Evolutionary conservation across 192 early-diverging fungal species (phyloP).

Genomic region (Backusella westeae): DNA sequence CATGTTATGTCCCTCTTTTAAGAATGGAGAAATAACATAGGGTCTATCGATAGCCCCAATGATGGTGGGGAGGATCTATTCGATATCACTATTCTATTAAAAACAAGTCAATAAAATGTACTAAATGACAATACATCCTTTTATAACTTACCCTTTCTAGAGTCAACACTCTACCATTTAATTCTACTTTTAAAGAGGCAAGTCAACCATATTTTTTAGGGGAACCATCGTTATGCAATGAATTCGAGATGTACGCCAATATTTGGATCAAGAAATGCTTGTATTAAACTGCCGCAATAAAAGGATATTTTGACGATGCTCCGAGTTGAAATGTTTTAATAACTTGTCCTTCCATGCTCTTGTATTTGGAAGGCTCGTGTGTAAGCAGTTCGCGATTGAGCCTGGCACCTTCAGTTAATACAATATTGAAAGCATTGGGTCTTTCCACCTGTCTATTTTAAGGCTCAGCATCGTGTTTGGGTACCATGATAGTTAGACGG

Average conservation of each 20-base stretch:
- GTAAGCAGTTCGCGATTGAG: background rate
- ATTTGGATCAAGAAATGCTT: background rate
- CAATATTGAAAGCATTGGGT: too few species aligned
- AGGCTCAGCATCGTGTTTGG: background rate
- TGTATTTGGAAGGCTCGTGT: too few species aligned
- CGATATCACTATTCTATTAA: background rate
- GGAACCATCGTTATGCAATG: background rate
- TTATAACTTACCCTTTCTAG: background rate
- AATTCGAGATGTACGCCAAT: background rate
- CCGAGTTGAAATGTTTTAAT: conserved; percentile 1
- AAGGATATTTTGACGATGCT: background rate
- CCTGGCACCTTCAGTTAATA: background rate
- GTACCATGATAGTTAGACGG: background rate
- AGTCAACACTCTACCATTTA: background rate
- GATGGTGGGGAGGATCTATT: background rate
- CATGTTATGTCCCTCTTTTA: background rate
- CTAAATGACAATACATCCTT: too few species aligned
- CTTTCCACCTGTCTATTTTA: background rate
- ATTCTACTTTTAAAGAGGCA: background rate
- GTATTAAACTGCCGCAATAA: background rate
- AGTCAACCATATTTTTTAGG: conserved; percentile 12
- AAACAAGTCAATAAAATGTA: background rate
- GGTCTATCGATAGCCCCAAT: conserved; percentile 4
- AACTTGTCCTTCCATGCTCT: background rate
- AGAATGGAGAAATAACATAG: background rate